These are phyloP conservation scores for Pyrrhoderma lamaoense DNA, from an alignment of 1,284 basidiomycete species.

Conservation along the genomic window DNA sequence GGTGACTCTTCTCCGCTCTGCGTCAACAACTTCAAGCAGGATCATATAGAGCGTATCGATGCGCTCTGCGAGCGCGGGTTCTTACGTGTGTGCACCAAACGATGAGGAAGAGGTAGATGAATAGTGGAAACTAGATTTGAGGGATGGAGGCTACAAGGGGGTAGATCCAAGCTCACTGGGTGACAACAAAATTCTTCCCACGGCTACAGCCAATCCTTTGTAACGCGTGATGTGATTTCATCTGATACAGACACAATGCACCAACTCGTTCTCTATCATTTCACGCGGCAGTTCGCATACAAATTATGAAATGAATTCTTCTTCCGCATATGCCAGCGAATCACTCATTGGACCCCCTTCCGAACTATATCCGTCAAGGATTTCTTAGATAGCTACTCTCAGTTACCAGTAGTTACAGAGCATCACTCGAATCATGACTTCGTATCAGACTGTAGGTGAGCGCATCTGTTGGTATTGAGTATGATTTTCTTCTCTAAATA, in stretches of 20 bases:
- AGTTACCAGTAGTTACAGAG: neutral
- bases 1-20: slow-evolving; percentile 9
- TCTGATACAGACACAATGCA: neutral
- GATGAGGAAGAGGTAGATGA: slow-evolving; percentile 3
- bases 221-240: neutral
- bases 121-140: neutral
- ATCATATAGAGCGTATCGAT: slow-evolving; percentile 10
- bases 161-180: neutral
- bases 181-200: neutral
- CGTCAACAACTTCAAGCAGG: slow-evolving; percentile 17
- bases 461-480: neutral
- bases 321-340: slow-evolving; percentile 18
- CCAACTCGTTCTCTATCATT: neutral
- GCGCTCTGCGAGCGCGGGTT: slow-evolving; percentile 1
- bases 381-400: slow-evolving; percentile 9
- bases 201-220: neutral
- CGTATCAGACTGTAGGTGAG: slow-evolving; percentile 19
- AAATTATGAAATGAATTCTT: slow-evolving; percentile 3
- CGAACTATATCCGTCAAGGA: slow-evolving; percentile 12
- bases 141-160: neutral
- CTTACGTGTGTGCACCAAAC: neutral
- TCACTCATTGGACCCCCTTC: slow-evolving; percentile 20
- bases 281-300: neutral
- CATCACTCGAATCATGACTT: slow-evolving; percentile 4
- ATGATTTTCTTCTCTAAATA: neutral